These are phyloP conservation scores for Xylariaceae sp. DNA, from an alignment of 2,329 filamentous ascomycete species.

Conservation along the genomic window DNA sequence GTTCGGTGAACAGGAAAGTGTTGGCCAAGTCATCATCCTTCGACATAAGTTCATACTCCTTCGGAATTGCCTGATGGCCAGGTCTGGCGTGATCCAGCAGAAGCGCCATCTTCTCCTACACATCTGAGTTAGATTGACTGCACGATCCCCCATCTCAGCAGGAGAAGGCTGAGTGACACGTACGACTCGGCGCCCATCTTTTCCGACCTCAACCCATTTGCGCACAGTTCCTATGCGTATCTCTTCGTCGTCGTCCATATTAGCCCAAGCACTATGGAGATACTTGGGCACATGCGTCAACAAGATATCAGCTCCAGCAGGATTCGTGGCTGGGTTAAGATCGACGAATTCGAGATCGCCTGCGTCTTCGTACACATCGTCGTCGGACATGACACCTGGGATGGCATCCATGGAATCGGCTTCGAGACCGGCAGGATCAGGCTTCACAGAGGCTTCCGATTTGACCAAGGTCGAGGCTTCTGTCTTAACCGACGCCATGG, in stretches of 20 bases:
- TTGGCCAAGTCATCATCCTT: conserved; percentile 63
- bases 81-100: conserved; percentile 60
- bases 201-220: conserved; percentile 50
- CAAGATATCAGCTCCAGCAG: conserved; percentile 50
- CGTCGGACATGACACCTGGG: conserved; percentile 49
- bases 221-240: conserved; percentile 74
- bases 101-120: conserved; percentile 51
- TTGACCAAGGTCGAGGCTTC: conserved; percentile 27
- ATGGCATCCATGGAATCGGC: conserved; percentile 37
- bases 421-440: conserved; percentile 28
- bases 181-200: conserved; percentile 40
- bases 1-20: conserved; percentile 89
- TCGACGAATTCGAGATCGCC: conserved; percentile 54
- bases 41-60: conserved; percentile 79
- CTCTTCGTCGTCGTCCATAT: conserved; percentile 73
- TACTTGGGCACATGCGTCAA: conserved; percentile 73
- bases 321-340: conserved; percentile 35
- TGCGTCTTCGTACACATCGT: conserved; percentile 61
- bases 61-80: conserved; percentile 70
- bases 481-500: conserved; percentile 28
- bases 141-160: conserved; percentile 21
- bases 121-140: conserved; percentile 8
- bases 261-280: conserved; percentile 73
- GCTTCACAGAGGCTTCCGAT: conserved; percentile 30
- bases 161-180: background rate